Evolutionary conservation across 257 asterid species (phyloP), one percentile per base, ranked within the genome.

Genomic region (Coffea eugenioides): DNA sequence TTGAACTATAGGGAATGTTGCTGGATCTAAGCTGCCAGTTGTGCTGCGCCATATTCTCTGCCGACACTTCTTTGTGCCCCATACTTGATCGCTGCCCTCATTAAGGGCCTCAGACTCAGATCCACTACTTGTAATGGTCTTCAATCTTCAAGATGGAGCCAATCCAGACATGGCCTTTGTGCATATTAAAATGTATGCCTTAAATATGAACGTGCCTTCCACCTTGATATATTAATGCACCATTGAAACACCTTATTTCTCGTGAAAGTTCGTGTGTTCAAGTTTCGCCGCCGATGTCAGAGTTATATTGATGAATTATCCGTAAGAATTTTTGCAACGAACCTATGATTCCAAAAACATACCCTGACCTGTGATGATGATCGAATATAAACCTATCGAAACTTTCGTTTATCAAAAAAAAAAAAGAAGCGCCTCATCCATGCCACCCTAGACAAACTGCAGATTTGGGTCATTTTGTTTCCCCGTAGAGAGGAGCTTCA

Each of bases 11-110:
- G 25, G 69, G 70, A 27, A 78, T 8, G 11, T n/a, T 73, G 56
- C 52, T 56, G 57, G 77, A 59, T 79, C 52, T 79, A 51, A 18
- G 69, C 76, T 27, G 65, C 82, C 79, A 79, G 70, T 62, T 79
- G 82, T 66, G 48, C 56, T 20, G 66, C 67, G 25, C 62, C 82
- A 45, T 10, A 62, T 61, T 46, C 66, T 70, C 45, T 51, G 81
- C 84, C 81, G 84, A 82, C 84, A 77, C 18, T 56, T 15, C 48
- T 62, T 67, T 39, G 84, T 57, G 51, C 61, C 77, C 69, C 65
- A 61, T 36, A 59, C 56, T 16, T 70, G 34, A 20, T 64, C 27
- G 25, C 31, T 48, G 39, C 16, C 10, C 10, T 46, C 1, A 23
- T 4, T 31, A 25, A 64, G 79, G 72, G 67, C 79, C 46, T 62